Evolutionary conservation across 495 filamentous ascomycete genomes (phyloP).

Genomic region (Aspergillus nanangensis): DNA sequence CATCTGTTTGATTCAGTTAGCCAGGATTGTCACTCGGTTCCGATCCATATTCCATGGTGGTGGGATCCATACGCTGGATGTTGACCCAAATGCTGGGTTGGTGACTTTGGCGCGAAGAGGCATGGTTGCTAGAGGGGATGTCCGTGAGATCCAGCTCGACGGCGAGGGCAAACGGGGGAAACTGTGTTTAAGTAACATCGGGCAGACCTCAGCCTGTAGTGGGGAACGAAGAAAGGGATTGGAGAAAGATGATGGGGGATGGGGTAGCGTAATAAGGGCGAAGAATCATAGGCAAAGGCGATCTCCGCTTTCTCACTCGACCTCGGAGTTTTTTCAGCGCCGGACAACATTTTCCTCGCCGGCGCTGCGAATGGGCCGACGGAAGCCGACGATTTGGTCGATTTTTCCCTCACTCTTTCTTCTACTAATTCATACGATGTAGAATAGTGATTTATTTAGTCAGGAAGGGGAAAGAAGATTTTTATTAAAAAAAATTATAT

Average conservation of each 20-base stretch:
- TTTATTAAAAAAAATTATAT: no score
- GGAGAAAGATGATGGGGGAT: slow-evolving; percentile 15
- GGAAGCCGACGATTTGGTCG: not conserved
- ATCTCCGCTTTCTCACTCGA: slow-evolving; percentile 20
- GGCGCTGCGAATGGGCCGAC: not conserved
- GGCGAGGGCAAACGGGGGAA: slow-evolving; percentile 40
- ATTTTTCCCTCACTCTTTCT: not conserved
- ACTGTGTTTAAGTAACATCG: slow-evolving; percentile 52
- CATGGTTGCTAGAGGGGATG: slow-evolving; percentile 54
- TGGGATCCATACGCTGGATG: slow-evolving; percentile 34
- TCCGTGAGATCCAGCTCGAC: slow-evolving; percentile 53
- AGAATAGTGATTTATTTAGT: no score
- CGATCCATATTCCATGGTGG: not conserved
- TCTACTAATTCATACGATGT: not conserved
- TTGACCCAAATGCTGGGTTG: slow-evolving; percentile 52
- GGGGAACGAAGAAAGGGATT: slow-evolving; percentile 16
- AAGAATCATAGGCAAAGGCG: slow-evolving; percentile 13
- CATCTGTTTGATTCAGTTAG: no score
- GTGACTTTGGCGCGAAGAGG: slow-evolving; percentile 82
- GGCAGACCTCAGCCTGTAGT: slow-evolving; percentile 17
- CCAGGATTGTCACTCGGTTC: no score
- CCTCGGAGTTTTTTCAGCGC: slow-evolving; percentile 21
- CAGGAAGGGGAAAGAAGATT: no score
- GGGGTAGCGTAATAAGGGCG: slow-evolving; percentile 7
- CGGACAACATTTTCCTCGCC: slow-evolving; percentile 20